A percentile compares a stretch with the other conserved stretches of the same genome.
phyloP scores from a whole-genome alignment of 352 stramenopile genomes.

The Globisporangium perplexum region DNA sequence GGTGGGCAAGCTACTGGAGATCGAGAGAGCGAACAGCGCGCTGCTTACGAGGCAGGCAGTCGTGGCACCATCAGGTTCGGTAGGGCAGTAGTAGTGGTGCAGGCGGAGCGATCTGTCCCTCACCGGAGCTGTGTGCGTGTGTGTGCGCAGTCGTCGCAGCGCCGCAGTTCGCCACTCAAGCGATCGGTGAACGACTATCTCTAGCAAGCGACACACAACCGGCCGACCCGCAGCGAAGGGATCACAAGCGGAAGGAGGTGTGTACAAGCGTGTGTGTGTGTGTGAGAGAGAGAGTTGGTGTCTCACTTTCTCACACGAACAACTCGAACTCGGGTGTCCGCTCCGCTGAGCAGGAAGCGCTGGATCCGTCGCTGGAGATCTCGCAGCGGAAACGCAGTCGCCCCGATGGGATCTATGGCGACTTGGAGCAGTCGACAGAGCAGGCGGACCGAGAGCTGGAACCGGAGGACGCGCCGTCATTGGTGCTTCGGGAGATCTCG shows the following conservation, averaged over 20 bases:
- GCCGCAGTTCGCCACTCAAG: too few species aligned
- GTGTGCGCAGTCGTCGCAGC: too few species aligned
- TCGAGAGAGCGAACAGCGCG: slow-evolving; percentile 43
- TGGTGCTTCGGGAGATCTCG: too few species aligned
- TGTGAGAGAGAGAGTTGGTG: too few species aligned
- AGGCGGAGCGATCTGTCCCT: too few species aligned
- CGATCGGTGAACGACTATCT: too few species aligned
- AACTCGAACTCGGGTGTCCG: background rate
- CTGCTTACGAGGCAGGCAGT: background rate
- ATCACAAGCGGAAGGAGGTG: background rate
- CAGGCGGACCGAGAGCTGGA: background rate
- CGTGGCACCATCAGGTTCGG: background rate
- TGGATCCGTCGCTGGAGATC: background rate
- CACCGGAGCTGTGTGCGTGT: too few species aligned
- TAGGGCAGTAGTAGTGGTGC: too few species aligned
- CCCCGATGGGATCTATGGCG: background rate
- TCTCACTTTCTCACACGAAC: background rate
- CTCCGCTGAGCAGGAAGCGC: background rate
- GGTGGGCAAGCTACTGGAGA: slow-evolving; percentile 48
- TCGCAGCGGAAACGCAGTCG: background rate
- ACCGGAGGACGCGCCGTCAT: background rate
- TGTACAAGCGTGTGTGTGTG: background rate
- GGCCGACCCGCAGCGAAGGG: background rate
- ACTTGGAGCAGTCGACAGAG: background rate
- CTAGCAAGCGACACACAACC: background rate